phyloP scores from a whole-genome alignment of 108 stramenopile genomes.

The Conticribra weissflogii region DNA sequence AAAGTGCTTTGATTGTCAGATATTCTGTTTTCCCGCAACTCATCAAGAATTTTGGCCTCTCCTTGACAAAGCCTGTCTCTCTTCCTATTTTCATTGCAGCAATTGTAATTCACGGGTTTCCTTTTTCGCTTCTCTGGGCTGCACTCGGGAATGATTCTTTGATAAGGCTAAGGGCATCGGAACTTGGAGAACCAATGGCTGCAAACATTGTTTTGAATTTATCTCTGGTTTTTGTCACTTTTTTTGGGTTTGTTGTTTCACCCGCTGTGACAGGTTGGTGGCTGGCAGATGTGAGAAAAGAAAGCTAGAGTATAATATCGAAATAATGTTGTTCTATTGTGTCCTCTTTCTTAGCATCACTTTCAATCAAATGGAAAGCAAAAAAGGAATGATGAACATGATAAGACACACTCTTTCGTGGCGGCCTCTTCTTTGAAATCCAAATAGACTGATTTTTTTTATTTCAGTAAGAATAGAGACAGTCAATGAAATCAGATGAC shows the following conservation, averaged over 20 bases:
- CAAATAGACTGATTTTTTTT: too few relatives aligned
- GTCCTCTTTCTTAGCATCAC: background rate
- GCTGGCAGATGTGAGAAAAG: slow-evolving; percentile 29
- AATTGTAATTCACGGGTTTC: slow-evolving; percentile 34
- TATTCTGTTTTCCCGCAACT: slow-evolving; percentile 48
- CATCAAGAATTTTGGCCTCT: slow-evolving; percentile 43
- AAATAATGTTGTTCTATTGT: background rate
- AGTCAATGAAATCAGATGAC: too few relatives aligned
- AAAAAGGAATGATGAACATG: too few relatives aligned
- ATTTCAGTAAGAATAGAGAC: too few relatives aligned
- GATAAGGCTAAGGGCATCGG: slow-evolving; percentile 27
- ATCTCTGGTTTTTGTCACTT: slow-evolving; percentile 36
- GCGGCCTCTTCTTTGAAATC: too few relatives aligned
- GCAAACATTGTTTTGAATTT: slow-evolving; percentile 22
- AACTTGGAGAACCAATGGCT: slow-evolving; percentile 17
- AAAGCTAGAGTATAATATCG: background rate
- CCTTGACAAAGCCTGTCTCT: slow-evolving; percentile 25
- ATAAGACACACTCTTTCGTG: too few relatives aligned
- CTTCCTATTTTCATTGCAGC: slow-evolving; percentile 37
- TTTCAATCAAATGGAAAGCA: background rate
- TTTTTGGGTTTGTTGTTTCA: slow-evolving; percentile 45
- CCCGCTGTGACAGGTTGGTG: slow-evolving; percentile 47
- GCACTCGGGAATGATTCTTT: slow-evolving; percentile 40
- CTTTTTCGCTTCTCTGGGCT: slow-evolving; percentile 47
- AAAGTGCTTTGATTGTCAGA: slow-evolving; percentile 32